Base-by-base conservation (phyloP, 2,329 filamentous ascomycete species). In the Arthrocladium fulminans region DNA sequence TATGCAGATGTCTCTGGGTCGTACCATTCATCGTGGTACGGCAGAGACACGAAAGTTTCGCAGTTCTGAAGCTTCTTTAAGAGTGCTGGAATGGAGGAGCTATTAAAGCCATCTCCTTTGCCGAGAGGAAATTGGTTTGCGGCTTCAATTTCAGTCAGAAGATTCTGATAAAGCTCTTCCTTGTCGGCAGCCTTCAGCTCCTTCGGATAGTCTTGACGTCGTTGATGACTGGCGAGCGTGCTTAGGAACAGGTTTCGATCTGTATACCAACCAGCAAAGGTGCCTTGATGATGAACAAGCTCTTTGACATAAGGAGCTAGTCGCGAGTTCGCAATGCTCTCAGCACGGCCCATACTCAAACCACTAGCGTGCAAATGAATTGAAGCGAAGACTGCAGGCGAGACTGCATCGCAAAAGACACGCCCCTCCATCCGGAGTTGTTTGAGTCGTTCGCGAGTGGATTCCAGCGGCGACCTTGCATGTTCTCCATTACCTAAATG, bases 1-100 rank as follows among this genome's bases (percentile, higher is more conserved):
- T 45, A 45, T 6, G 29, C 42, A 12, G 42, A 45, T 45, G 42
- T 35, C 19, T 45, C 42, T 3, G 42, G 42, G 24, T 45, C 42
- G 19, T 45, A 17, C 42, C 42, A 45, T 22, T 45, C 42, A 7
- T 35, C 29, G 17, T 35, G 15, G 12, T 45, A 45, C 24, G 42
- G 27, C 17, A 35, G 19, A 8, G 27, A 35, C 6, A 45, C 42
- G 15, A 35, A 24, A 10, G 42, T 45, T 6, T 19, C 15, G 7
- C 17, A 29, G 24, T 45, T 45, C 12, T 27, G 42, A 15, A 45
- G 17, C 10, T 15, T 45, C 12, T 3, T 10, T 22, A 45, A 15
- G 3, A 35, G 15, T 15, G 15, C n/a, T 8, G 35, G 27, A n/a
- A 35, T 22, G 15, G n/a, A 17, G 20, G 17, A 24, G 15, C 25